phyloP scores from a whole-genome alignment of 768 basidiomycete genomes.

The Tulasnella sp. region DNA sequence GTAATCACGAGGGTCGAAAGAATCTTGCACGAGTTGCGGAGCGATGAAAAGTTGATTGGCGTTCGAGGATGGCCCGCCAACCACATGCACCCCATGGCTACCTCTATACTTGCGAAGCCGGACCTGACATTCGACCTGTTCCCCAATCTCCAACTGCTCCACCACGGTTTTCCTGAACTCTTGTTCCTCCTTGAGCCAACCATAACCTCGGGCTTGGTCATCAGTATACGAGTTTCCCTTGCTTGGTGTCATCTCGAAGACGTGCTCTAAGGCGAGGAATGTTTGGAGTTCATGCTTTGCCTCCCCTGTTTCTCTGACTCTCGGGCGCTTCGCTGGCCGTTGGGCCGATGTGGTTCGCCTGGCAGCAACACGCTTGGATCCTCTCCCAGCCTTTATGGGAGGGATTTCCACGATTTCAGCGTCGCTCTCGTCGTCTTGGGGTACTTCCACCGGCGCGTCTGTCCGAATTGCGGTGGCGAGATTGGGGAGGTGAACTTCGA shows the following conservation, averaged over 20 bases:
- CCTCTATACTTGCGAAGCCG: background rate
- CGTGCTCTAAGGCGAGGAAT: constrained; percentile 2
- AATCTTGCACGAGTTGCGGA: background rate
- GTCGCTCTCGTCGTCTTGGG: constrained; percentile 22
- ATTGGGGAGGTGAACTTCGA: background rate
- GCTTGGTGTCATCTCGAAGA: constrained; percentile 5
- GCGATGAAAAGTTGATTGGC: background rate
- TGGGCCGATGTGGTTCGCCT: background rate
- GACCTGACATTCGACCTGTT: background rate
- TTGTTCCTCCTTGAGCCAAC: background rate
- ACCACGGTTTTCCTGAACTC: background rate
- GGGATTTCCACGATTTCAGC: constrained; percentile 1
- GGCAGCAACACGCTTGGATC: background rate
- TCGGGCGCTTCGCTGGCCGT: background rate
- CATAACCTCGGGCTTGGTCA: background rate
- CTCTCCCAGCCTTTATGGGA: background rate
- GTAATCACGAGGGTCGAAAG: background rate
- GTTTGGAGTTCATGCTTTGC: background rate
- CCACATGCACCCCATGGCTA: background rate
- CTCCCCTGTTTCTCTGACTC: background rate
- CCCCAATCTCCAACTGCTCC: background rate
- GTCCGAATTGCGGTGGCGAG: background rate
- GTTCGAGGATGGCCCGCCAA: background rate
- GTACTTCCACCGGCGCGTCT: background rate
- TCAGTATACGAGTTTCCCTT: background rate